A percentile compares a stretch with the other conserved stretches of the same genome.
Conservation (phyloP, 768 basidiomycete genomes). For the Tricholomella constricta region DNA sequence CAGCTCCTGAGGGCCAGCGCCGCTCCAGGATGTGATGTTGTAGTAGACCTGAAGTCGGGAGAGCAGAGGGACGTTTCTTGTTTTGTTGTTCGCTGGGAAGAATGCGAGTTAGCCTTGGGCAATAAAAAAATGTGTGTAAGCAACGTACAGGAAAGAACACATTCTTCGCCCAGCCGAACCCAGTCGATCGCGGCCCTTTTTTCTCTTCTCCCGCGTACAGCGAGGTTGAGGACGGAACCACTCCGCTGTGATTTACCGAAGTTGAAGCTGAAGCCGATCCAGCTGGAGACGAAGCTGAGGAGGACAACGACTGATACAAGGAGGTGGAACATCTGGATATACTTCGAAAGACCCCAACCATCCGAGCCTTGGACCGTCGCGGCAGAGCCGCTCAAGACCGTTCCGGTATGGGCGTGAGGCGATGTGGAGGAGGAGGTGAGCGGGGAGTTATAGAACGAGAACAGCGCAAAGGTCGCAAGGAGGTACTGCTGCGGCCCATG, state of each 20-base stretch:
- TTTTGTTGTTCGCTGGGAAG: constrained; percentile 12
- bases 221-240: not conserved
- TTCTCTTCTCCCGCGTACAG: constrained; percentile 2
- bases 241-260: not conserved
- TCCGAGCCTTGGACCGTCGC: constrained; percentile 17
- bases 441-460: constrained; percentile 84
- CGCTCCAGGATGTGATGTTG: constrained; percentile 44
- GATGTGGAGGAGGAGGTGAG: constrained; percentile 45
- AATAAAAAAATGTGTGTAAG: not conserved
- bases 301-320: constrained; percentile 66
- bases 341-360: constrained; percentile 51
- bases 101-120: not conserved
- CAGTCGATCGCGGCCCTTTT: constrained; percentile 24
- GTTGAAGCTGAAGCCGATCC: constrained; percentile 38
- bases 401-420: constrained; percentile 57
- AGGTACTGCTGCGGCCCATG: constrained; percentile 62
- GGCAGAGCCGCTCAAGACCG: constrained; percentile 46
- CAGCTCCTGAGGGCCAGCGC: constrained; percentile 47
- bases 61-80: constrained; percentile 30
- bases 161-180: constrained; percentile 33
- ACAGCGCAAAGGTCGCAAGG: constrained; percentile 79
- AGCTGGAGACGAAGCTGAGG: constrained; percentile 47
- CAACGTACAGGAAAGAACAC: constrained; percentile 33
- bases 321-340: constrained; percentile 66
- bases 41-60: constrained; percentile 59